Evolutionary conservation across 495 filamentous ascomycete genomes (phyloP), one percentile per base, ranked within the genome.

Genomic region (Parathielavia hyrcaniae): DNA sequence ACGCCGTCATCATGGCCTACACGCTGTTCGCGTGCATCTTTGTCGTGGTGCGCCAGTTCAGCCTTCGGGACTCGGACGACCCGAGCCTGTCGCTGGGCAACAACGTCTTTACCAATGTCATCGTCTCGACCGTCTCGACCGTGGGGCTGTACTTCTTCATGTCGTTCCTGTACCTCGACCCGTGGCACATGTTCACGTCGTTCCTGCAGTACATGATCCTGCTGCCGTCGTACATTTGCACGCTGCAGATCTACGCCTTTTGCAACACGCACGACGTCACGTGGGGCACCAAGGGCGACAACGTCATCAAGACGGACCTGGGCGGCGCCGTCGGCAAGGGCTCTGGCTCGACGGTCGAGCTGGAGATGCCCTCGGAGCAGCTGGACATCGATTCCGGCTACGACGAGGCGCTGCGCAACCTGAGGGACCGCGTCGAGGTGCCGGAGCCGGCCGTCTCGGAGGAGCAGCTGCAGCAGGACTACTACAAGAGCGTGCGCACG

Each of bases 251-350:
- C 40, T 99, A 99, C 77, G 93, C 93, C 38, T 97, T 99, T 72
- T 99, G 93, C 79, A 99, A 99, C 79, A 95, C 93, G 40, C 93
- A 98, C 80, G 93, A 98, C 74, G 90, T 98, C 13, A 95, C 91
- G 5, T 98, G 93, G 93, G 93, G 93, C 46, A 99, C 95, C 23
- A 99, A 99, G 71, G 95, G 95, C 55, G 95, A 99, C 76, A 99
- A 99, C 72, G 83, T 91, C 19, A 84, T 92, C 64, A 84, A 87
- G 68, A 95, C 85, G 43, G 95, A 99, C 69, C 83, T 99, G 3
- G 95, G 95, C 55, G 81, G 87, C 16, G 93, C 93, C 9, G 78
- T 85, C 10, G 81, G 81, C 32, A 82, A 87, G 60, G 90, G 86
- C 13, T 75, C 79, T 50, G 90, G 86, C 13, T 75, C 79, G 51